These are phyloP conservation scores for Bipolaris cookei DNA, from an alignment of 2,329 filamentous ascomycete species.

Conservation along the genomic window DNA sequence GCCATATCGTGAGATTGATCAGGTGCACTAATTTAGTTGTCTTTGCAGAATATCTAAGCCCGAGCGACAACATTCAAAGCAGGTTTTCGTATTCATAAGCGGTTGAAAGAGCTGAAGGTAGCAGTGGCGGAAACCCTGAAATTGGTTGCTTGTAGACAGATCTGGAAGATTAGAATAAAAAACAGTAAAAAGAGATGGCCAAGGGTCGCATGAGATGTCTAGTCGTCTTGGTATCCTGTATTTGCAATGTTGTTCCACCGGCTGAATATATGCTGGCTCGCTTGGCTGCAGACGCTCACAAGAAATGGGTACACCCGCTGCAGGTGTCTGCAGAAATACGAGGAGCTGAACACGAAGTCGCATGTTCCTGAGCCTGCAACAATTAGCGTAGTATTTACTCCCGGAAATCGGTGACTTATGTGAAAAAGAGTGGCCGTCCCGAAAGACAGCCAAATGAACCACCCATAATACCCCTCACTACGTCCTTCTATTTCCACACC, in stretches of 20 bases:
- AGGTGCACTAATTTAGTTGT: too few species aligned
- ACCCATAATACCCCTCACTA: constrained; percentile 25
- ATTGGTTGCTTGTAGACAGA: background rate
- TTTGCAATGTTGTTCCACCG: constrained; percentile 11
- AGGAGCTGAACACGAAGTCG: background rate
- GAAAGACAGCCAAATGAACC: constrained; percentile 29
- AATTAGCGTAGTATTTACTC: constrained; percentile 36
- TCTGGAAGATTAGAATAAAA: background rate
- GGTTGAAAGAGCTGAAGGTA: too few species aligned
- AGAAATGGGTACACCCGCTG: constrained; percentile 1
- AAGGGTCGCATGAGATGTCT: background rate
- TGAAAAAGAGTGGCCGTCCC: constrained; percentile 41
- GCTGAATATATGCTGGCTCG: constrained; percentile 21
- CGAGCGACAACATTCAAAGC: background rate
- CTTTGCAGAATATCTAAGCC: background rate
- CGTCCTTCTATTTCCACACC: constrained; percentile 29
- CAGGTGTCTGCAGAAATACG: constrained; percentile 13
- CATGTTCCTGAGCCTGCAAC: background rate
- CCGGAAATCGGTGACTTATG: constrained; percentile 47
- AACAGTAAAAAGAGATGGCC: background rate
- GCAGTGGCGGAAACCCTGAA: background rate
- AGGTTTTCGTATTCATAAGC: background rate
- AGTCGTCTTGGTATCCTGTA: constrained; percentile 7
- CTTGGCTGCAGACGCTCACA: constrained; percentile 14
- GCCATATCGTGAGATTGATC: background rate